phyloP scores from a whole-genome alignment of 2,329 filamentous ascomycete species.

The Diaporthe citri region DNA sequence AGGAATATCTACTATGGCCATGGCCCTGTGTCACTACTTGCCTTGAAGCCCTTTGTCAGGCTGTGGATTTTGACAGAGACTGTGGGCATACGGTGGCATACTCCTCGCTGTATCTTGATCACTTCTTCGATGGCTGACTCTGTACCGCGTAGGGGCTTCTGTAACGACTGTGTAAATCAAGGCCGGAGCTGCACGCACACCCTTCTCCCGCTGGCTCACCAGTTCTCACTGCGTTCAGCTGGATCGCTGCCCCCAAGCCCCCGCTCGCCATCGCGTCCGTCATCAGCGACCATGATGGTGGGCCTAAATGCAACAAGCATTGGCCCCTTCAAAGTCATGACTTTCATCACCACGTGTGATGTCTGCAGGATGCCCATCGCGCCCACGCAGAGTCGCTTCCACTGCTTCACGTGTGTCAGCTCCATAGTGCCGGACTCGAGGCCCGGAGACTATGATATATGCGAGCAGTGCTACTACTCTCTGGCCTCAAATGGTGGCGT shows the following conservation, averaged over 20 bases:
- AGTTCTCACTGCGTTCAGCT: conserved; percentile 50
- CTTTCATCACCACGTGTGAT: conserved; percentile 82
- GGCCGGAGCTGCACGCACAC: conserved; percentile 86
- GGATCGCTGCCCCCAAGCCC: conserved; percentile 54
- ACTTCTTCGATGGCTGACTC: too few species aligned
- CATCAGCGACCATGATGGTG: conserved; percentile 61
- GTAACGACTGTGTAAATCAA: conserved; percentile 86
- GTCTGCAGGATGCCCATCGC: conserved; percentile 81
- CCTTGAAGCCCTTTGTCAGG: too few species aligned
- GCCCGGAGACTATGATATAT: conserved; percentile 88
- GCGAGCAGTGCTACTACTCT: conserved; percentile 79
- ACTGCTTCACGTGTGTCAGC: conserved; percentile 81
- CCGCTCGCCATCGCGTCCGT: conserved; percentile 57
- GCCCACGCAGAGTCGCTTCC: conserved; percentile 77
- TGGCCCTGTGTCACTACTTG: too few species aligned
- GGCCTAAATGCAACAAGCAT: conserved; percentile 60
- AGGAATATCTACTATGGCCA: too few species aligned
- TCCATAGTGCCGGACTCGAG: conserved; percentile 58
- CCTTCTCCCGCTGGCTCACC: conserved; percentile 80
- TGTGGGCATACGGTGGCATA: too few species aligned
- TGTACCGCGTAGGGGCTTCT: conserved; percentile 71
- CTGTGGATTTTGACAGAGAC: too few species aligned
- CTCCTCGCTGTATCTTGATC: too few species aligned
- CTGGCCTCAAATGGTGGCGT: conserved; percentile 75
- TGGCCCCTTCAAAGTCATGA: conserved; percentile 74